These are phyloP conservation scores for Leucogyrophana mollusca DNA, from an alignment of 768 basidiomycete species.

Conservation along the genomic window DNA sequence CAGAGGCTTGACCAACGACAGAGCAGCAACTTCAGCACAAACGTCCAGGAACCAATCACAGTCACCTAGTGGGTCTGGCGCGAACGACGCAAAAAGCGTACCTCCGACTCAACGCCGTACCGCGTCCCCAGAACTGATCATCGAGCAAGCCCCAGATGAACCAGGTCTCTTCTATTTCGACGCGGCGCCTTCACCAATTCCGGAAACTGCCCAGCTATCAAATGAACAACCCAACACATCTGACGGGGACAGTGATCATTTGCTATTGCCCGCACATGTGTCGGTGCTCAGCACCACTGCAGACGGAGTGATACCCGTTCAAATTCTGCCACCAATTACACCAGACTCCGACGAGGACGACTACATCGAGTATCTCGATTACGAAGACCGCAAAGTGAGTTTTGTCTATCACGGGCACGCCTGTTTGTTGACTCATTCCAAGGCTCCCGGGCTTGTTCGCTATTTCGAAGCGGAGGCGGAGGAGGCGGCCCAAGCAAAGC, in stretches of 20 bases:
- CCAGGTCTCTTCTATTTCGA: conserved; percentile 51
- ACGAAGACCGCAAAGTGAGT: conserved; percentile 60
- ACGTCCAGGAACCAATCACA: conserved; percentile 20
- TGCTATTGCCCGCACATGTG: conserved; percentile 74
- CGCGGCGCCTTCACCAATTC: conserved; percentile 35
- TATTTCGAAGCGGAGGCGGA: conserved; percentile 60
- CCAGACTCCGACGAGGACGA: conserved; percentile 53
- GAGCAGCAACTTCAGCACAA: conserved; percentile 13
- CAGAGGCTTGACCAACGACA: conserved; percentile 15
- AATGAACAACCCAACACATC: conserved; percentile 11
- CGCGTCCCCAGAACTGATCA: conserved; percentile 34
- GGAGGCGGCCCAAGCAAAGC: conserved; percentile 36
- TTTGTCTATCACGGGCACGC: neutral
- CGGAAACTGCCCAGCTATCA: conserved; percentile 9
- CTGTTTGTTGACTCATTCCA: conserved; percentile 3
- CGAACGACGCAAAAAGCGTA: conserved; percentile 3
- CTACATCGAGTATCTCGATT: conserved; percentile 79
- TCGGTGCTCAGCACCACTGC: conserved; percentile 42
- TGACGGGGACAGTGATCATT: conserved; percentile 13
- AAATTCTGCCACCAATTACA: conserved; percentile 43
- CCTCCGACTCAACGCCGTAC: conserved; percentile 32
- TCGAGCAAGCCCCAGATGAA: conserved; percentile 16
- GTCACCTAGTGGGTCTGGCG: conserved; percentile 13
- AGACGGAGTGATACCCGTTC: conserved; percentile 35
- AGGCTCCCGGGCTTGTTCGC: conserved; percentile 53